Conservation (phyloP, 768 basidiomycete species). For the Boletales sp. region DNA sequence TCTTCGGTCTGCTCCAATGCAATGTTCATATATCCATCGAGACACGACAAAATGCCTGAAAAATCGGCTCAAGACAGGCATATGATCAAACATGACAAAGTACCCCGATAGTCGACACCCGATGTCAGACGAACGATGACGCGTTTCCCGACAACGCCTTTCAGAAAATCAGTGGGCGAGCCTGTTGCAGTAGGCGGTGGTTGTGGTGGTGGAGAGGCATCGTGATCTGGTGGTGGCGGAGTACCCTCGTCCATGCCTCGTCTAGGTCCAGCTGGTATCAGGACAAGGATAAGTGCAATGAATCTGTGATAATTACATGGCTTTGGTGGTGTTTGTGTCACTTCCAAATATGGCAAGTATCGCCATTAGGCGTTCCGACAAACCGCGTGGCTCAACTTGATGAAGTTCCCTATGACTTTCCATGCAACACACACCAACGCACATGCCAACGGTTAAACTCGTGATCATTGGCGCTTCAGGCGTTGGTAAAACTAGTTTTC, state of each 20-base stretch:
- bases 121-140: constrained; percentile 90
- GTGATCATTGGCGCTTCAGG: constrained; percentile 80
- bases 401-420: constrained; percentile 18
- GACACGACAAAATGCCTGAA: constrained; percentile 87
- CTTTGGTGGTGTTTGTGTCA: constrained; percentile 18
- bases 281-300: neutral
- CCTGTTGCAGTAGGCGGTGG: constrained; percentile 54
- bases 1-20: constrained; percentile 97
- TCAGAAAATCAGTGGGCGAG: constrained; percentile 89
- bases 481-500: constrained; percentile 81
- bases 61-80: neutral
- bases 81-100: neutral
- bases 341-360: constrained; percentile 10
- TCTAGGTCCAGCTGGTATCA: neutral
- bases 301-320: neutral
- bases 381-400: constrained; percentile 4
- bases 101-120: constrained; percentile 92
- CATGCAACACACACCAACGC: constrained; percentile 4
- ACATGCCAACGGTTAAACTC: constrained; percentile 74
- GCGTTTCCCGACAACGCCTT: constrained; percentile 93
- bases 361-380: neutral
- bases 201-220: constrained; percentile 45
- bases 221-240: constrained; percentile 39
- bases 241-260: constrained; percentile 26
- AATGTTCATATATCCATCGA: constrained; percentile 99